phyloP scores from a whole-genome alignment of 2,329 filamentous ascomycete genomes.

The Phyllosticta capitalensis region DNA sequence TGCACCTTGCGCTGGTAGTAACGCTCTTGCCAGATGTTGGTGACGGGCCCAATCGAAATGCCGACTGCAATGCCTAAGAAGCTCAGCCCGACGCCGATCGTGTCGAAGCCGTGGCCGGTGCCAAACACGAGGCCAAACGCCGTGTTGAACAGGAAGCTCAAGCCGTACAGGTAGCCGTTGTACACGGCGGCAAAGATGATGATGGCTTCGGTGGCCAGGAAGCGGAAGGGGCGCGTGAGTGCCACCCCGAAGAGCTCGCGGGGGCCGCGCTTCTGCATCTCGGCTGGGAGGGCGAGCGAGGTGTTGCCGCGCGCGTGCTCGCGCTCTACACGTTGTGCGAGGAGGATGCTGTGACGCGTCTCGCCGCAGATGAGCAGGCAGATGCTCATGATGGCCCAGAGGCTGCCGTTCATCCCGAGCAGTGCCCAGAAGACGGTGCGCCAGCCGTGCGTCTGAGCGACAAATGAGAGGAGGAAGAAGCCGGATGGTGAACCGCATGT shows the following conservation, averaged over 20 bases:
- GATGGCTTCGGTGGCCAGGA: constrained; percentile 39
- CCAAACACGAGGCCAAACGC: constrained; percentile 43
- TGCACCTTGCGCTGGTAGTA: constrained; percentile 31
- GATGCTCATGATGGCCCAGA: constrained; percentile 35
- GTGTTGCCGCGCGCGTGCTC: constrained; percentile 21
- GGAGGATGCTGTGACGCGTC: constrained; percentile 37
- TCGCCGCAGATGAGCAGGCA: constrained; percentile 31
- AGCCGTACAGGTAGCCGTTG: constrained; percentile 41
- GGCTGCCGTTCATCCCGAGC: constrained; percentile 34
- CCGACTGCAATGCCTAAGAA: constrained; percentile 34
- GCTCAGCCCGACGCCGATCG: constrained; percentile 30
- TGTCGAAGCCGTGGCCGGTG: constrained; percentile 33
- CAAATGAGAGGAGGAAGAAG: constrained; percentile 38
- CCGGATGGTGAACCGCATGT: constrained; percentile 38
- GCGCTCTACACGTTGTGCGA: constrained; percentile 26
- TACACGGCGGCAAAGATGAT: constrained; percentile 40
- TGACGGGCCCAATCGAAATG: constrained; percentile 34
- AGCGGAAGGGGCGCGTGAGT: constrained; percentile 39
- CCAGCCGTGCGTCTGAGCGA: constrained; percentile 36
- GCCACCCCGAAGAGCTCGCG: constrained; percentile 34
- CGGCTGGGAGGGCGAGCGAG: constrained; percentile 27
- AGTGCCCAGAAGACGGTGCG: constrained; percentile 37
- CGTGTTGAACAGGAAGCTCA: constrained; percentile 42
- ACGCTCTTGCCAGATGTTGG: constrained; percentile 37
- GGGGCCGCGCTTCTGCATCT: constrained; percentile 29